Evolutionary conservation across 1,284 basidiomycete genomes (phyloP), one percentile per base, ranked within the genome.

Genomic region (Gymnopus androsaceus): DNA sequence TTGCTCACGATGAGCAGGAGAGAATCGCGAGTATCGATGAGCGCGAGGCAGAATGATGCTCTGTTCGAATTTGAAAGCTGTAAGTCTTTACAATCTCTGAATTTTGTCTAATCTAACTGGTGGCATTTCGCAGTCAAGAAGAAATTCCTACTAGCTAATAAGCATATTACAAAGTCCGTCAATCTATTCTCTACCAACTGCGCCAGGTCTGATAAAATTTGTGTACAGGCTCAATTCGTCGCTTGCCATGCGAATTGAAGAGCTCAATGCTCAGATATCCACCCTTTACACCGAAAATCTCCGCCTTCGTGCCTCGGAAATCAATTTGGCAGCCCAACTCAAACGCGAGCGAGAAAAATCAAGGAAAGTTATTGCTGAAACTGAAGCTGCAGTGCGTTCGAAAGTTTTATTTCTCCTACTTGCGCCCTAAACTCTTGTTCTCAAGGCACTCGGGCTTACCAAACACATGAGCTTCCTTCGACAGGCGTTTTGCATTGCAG

Each of bases 141-240:
- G 84, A 92, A 90, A 74, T 92, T 92, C 65, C 79, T 92, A 23
- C 84, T 91, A 55, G 89, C 89, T 56, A 92, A 92, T 75, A 92
- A 91, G 72, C 90, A 92, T 72, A 92, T 92, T 66, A 91, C 90
- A 27, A 92, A 92, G 88, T 90, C 63, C 25, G 78, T 67, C 36
- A 33, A 33, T 34, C 31, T 15, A 66, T 61, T n/a, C 31, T 21
- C 28, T 28, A 38, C 47, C 15, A 46, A 27, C 14, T 40, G 17
- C 31, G 7, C 15, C 33, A 21, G 6, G 19, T 42, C 19, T 23
- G 8, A 34, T 34, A 31, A 8, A 6, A 38, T 17, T 38, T 31
- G 21, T 52, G 58, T 40, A n/a, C 62, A 92, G 89, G 69, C 82
- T 92, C 61, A 92, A 92, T 72, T 90, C 90, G 30, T 90, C 87